These are phyloP conservation scores for Cerrena zonata DNA, from an alignment of 1,284 basidiomycete genomes.

Conservation along the genomic window DNA sequence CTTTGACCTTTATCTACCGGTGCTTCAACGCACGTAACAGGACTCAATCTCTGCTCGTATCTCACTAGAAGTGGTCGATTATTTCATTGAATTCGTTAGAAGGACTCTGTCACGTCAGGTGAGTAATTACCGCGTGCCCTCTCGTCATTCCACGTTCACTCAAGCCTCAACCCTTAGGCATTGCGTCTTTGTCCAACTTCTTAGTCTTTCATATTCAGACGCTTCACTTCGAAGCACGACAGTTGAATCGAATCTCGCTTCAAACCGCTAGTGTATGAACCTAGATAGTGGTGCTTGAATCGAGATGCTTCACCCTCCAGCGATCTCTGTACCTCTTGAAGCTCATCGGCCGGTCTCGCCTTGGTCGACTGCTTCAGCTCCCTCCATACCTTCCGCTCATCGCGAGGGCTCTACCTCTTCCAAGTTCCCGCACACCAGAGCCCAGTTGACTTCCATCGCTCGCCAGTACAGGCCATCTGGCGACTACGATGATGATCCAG, in stretches of 20 bases:
- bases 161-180: too few relatives aligned
- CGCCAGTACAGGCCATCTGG: conserved; percentile 61
- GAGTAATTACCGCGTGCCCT: not conserved
- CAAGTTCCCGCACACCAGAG: conserved; percentile 73
- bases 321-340: conserved; percentile 16
- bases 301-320: conserved; percentile 15
- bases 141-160: not conserved
- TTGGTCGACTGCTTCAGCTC: conserved; percentile 6
- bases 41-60: too few relatives aligned
- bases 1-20: not conserved
- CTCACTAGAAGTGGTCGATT: too few relatives aligned
- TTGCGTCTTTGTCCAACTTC: too few relatives aligned
- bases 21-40: not conserved
- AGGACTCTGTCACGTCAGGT: not conserved
- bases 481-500: conserved; percentile 50
- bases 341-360: conserved; percentile 11
- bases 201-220: not conserved
- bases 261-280: not conserved
- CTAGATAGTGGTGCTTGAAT: not conserved
- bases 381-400: conserved; percentile 1
- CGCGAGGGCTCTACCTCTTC: conserved; percentile 21
- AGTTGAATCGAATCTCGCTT: not conserved
- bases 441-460: conserved; percentile 66
- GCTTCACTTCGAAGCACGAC: too few relatives aligned
- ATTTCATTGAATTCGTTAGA: not conserved